Conservation (phyloP, 805 yeast species). For the Pichia manshurica region DNA sequence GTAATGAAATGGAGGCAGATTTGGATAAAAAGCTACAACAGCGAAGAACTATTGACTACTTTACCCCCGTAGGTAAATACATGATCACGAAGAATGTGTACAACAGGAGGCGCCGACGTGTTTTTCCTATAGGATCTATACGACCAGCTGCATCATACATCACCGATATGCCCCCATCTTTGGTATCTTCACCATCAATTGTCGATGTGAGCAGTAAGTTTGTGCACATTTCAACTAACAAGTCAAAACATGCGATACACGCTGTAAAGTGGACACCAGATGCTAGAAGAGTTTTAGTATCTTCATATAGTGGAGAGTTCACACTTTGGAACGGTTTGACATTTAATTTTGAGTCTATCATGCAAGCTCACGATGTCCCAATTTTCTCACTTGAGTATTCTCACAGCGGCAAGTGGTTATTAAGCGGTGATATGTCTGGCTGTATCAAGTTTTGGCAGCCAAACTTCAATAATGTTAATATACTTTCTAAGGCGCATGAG, state of each 20-base stretch:
- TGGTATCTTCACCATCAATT: slow-evolving; percentile 41
- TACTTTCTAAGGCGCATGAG: slow-evolving; percentile 61
- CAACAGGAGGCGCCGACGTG: slow-evolving; percentile 31
- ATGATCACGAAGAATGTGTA: slow-evolving; percentile 41
- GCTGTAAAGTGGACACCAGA: slow-evolving; percentile 96
- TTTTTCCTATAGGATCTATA: slow-evolving; percentile 41
- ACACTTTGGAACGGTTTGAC: slow-evolving; percentile 96
- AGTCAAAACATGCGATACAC: slow-evolving; percentile 85
- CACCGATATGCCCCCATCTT: slow-evolving; percentile 60
- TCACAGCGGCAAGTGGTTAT: slow-evolving; percentile 89
- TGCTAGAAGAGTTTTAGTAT: slow-evolving; percentile 84
- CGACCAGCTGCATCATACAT: slow-evolving; percentile 67
- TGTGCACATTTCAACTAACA: slow-evolving; percentile 86
- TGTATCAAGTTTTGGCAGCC: slow-evolving; percentile 95
- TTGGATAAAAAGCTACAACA: slow-evolving; percentile 24
- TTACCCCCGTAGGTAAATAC: slow-evolving; percentile 67
- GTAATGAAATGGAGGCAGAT: neutral
- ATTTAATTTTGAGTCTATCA: slow-evolving; percentile 91
- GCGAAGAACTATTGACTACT: slow-evolving; percentile 73
- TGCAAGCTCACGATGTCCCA: slow-evolving; percentile 97
- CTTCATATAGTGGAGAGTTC: slow-evolving; percentile 90
- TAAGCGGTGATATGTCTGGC: slow-evolving; percentile 93
- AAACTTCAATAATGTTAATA: slow-evolving; percentile 91
- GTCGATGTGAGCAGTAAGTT: slow-evolving; percentile 73
- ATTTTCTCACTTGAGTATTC: slow-evolving; percentile 75